Evolutionary conservation across 176 grass and related monocot genomes (phyloP).

Genomic region (Cenchrus americanus): DNA sequence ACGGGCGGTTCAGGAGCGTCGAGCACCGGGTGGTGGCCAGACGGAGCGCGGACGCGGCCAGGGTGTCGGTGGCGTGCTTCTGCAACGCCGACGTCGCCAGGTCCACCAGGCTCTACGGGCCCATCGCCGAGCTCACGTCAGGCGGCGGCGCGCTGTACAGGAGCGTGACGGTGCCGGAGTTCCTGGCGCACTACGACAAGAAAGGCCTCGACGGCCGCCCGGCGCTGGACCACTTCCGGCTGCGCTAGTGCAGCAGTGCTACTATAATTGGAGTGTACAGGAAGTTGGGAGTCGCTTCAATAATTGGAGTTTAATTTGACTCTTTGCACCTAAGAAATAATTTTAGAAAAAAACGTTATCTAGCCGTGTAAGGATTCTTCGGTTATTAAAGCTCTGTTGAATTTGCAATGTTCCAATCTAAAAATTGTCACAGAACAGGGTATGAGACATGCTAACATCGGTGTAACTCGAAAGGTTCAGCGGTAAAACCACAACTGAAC

Average conservation of each 20-base stretch:
- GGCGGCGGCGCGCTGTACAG: background rate
- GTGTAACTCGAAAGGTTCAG: background rate
- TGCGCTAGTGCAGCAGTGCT: background rate
- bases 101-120: background rate
- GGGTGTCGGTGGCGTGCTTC: conserved; percentile 16
- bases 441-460: too few relatives aligned
- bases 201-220: conserved; percentile 20
- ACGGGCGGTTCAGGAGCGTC: conserved; percentile 20
- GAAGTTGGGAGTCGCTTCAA: too few relatives aligned
- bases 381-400: too few relatives aligned
- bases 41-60: background rate
- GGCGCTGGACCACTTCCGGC: background rate
- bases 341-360: too few relatives aligned
- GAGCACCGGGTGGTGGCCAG: conserved; percentile 14
- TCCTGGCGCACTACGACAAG: conserved; percentile 23
- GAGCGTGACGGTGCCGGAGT: conserved; percentile 12
- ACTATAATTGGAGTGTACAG: too few relatives aligned
- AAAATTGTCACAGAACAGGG: too few relatives aligned
- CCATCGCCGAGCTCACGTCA: background rate
- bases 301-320: background rate
- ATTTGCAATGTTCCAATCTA: too few relatives aligned
- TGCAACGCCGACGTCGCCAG: background rate
- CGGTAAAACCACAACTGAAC: background rate
- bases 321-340: too few relatives aligned
- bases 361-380: too few relatives aligned